Evolutionary conservation across 192 early-diverging fungal species (phyloP).

Genomic region (Backusella westeae): DNA sequence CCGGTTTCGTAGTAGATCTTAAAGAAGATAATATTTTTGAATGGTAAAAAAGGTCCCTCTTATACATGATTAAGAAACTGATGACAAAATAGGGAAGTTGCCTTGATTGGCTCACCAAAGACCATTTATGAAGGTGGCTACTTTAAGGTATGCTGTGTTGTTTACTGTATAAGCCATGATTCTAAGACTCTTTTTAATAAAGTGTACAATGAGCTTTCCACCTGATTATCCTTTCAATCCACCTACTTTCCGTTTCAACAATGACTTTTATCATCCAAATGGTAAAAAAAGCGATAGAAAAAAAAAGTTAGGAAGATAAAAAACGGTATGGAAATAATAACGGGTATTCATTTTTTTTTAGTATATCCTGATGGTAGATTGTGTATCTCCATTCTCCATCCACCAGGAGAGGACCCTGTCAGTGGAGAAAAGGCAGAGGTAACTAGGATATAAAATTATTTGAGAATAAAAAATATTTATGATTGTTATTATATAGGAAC

Average conservation of each 20-base stretch:
- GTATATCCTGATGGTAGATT: slow-evolving; percentile 89
- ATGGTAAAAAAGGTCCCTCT: slow-evolving; percentile 23
- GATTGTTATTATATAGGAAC: slow-evolving; percentile 41
- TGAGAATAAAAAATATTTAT: too few relatives aligned
- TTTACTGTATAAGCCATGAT: not conserved
- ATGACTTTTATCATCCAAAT: slow-evolving; percentile 90
- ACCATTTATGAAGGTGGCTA: slow-evolving; percentile 52
- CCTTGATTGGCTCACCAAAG: slow-evolving; percentile 45
- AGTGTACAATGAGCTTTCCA: slow-evolving; percentile 78
- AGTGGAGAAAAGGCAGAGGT: slow-evolving; percentile 71
- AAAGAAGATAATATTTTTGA: slow-evolving; percentile 44
- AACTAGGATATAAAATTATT: not conserved
- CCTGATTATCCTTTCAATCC: slow-evolving; percentile 91
- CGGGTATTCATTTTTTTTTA: slow-evolving; percentile 8
- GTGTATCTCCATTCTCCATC: slow-evolving; percentile 95
- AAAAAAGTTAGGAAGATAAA: not conserved
- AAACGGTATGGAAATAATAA: not conserved
- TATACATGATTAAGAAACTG: not conserved
- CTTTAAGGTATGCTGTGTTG: slow-evolving; percentile 36
- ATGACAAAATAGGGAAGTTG: slow-evolving; percentile 36
- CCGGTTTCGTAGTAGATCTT: slow-evolving; percentile 50
- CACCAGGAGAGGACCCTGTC: slow-evolving; percentile 91
- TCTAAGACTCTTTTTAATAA: not conserved
- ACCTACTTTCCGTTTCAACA: slow-evolving; percentile 89
- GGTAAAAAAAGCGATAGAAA: slow-evolving; percentile 38